These are phyloP conservation scores for Globisporangium mamillatum DNA, from an alignment of 352 stramenopile genomes.

Conservation along the genomic window DNA sequence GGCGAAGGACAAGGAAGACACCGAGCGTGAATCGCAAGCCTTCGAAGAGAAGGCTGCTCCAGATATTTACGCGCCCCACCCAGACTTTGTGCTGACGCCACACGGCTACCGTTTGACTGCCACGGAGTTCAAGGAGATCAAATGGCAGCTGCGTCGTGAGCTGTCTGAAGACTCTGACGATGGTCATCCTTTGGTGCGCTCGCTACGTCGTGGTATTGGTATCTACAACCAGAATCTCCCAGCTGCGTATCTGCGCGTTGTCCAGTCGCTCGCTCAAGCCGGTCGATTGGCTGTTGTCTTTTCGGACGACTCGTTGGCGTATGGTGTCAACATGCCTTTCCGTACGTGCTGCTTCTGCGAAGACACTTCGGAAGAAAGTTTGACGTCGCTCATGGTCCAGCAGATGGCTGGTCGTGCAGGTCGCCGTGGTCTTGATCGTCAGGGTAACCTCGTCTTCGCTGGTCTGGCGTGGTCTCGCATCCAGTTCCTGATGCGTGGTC, in stretches of 20 bases:
- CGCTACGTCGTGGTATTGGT: conserved; percentile 95
- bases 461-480: conserved; percentile 94
- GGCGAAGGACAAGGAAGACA: conserved; percentile 89
- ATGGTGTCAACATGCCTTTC: conserved; percentile 99
- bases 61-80: conserved; percentile 96
- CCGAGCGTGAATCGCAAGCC: conserved; percentile 74
- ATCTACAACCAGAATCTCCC: conserved; percentile 99
- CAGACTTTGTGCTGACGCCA: conserved; percentile 96
- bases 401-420: conserved; percentile 98
- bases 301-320: conserved; percentile 96
- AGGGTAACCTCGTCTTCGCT: conserved; percentile 97
- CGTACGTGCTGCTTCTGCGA: conserved; percentile 98
- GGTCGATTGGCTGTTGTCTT: conserved; percentile 98
- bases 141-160: conserved; percentile 81
- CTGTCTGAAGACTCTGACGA: conserved; percentile 82
- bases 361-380: conserved; percentile 90
- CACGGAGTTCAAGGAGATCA: conserved; percentile 90
- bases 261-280: conserved; percentile 96
- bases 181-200: conserved; percentile 75
- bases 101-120: conserved; percentile 92
- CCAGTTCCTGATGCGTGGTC: conserved; percentile 95
- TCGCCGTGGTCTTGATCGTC: conserved; percentile 96
- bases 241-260: conserved; percentile 93
- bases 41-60: conserved; percentile 81
- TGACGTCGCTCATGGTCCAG: conserved; percentile 98